Percentiles rank a stretch among this genome's conserved stretches.
Conservation (phyloP, 2,329 filamentous ascomycete genomes). For the Aspergillus sp. region DNA sequence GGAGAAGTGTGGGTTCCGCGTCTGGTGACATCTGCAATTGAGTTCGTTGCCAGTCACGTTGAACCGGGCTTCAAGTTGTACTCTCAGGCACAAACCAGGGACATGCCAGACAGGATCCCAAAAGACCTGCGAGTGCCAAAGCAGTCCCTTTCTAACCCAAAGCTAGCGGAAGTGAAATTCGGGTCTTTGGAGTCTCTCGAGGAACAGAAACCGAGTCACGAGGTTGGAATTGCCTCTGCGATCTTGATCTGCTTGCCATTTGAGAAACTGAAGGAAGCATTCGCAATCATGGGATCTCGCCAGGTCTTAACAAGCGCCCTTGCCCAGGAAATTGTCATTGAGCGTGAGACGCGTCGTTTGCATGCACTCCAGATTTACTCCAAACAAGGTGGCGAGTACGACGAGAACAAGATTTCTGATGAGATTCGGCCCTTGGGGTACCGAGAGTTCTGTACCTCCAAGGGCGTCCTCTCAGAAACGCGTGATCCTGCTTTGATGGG, state of each 20-base stretch:
- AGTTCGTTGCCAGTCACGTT: no score
- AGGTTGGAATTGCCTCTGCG: constrained; percentile 17
- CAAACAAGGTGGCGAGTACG: background rate
- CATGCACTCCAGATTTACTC: constrained; percentile 11
- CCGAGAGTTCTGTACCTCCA: constrained; percentile 12
- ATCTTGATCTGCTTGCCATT: constrained; percentile 25
- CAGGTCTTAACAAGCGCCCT: constrained; percentile 10
- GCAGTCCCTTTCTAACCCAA: constrained; percentile 8
- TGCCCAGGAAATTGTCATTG: constrained; percentile 16
- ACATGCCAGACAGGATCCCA: constrained; percentile 22
- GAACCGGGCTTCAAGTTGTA: constrained; percentile 17
- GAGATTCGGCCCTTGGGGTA: constrained; percentile 15
- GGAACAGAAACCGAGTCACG: constrained; percentile 8
- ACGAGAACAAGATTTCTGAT: constrained; percentile 2
- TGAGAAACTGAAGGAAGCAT: constrained; percentile 12
- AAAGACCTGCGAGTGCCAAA: constrained; percentile 9
- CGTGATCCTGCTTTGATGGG: constrained; percentile 1
- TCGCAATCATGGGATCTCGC: constrained; percentile 13
- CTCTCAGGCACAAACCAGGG: constrained; percentile 14
- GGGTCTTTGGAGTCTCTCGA: constrained; percentile 12
- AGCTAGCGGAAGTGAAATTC: constrained; percentile 17
- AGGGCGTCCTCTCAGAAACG: background rate
- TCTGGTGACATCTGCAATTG: no score
- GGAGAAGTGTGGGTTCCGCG: no score
- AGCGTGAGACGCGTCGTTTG: constrained; percentile 25